Percentiles rank a stretch among this genome's conserved stretches.
Evolutionary conservation across 371 early-diverging fungal genomes (phyloP).

Genomic region (Cokeromyces recurvatus): DNA sequence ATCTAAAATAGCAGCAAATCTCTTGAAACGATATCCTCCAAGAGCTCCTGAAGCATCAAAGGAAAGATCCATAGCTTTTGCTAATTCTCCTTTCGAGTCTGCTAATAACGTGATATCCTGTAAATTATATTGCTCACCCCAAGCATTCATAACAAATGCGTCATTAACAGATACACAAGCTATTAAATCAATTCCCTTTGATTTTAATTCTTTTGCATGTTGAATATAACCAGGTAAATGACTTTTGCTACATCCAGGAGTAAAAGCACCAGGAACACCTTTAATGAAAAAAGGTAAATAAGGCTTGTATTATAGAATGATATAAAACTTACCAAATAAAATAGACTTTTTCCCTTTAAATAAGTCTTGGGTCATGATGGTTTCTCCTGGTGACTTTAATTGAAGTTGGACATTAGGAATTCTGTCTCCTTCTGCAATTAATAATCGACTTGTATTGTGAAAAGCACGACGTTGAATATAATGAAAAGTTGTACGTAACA

Average conservation of each 20-base stretch:
- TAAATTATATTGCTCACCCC: constrained; percentile 51
- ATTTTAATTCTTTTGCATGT: constrained; percentile 50
- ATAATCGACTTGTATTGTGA: constrained; percentile 8
- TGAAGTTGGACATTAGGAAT: constrained; percentile 39
- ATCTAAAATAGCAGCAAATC: constrained; percentile 66
- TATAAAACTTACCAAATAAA: constrained; percentile 29
- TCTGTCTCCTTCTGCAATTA: constrained; percentile 29
- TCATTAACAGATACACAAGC: constrained; percentile 68
- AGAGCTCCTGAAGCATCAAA: constrained; percentile 62
- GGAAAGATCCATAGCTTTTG: constrained; percentile 57
- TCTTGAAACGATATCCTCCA: constrained; percentile 63
- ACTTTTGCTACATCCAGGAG: constrained; percentile 59
- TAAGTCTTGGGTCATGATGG: constrained; percentile 35
- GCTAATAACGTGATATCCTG: constrained; percentile 54
- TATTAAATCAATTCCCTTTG: constrained; percentile 60
- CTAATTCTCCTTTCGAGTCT: constrained; percentile 61
- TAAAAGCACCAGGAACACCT: constrained; percentile 62
- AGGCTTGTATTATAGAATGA: neutral
- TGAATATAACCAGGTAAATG: constrained; percentile 71
- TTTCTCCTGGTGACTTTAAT: constrained; percentile 40
- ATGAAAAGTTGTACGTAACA: constrained; percentile 12
- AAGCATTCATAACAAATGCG: constrained; percentile 72
- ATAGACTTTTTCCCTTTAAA: constrained; percentile 45
- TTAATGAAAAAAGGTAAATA: neutral
- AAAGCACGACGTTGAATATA: constrained; percentile 20